Evolutionary conservation across 1,284 basidiomycete genomes (phyloP).

Genomic region (Cutaneotrichosporon cyanovorans): DNA sequence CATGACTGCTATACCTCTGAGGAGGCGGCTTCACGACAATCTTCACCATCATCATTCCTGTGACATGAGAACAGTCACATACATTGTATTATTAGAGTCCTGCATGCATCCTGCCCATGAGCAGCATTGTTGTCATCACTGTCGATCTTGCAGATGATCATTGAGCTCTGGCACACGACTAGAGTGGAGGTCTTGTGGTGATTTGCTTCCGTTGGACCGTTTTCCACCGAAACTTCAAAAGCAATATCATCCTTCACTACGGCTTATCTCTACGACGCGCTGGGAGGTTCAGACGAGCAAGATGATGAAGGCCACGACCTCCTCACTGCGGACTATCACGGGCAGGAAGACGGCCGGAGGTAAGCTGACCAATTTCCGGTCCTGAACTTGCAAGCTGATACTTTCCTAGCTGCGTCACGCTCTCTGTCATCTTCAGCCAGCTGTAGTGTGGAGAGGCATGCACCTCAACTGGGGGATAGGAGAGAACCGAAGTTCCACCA

Average conservation of each 20-base stretch:
- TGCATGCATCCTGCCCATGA: slow-evolving; percentile 10
- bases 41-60: background rate
- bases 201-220: slow-evolving; percentile 12
- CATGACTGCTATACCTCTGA: too few species aligned
- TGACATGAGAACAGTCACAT: too few species aligned
- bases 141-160: too few species aligned
- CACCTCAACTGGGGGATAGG: too few species aligned
- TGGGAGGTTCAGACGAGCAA: background rate
- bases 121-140: background rate
- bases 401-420: background rate
- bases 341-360: background rate
- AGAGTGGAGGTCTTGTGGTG: background rate
- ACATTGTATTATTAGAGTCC: slow-evolving; percentile 14
- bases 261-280: background rate
- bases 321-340: slow-evolving; percentile 5
- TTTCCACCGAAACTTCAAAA: slow-evolving; percentile 14
- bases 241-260: background rate
- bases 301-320: slow-evolving; percentile 12
- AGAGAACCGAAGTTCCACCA: background rate
- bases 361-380: too few species aligned
- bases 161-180: background rate
- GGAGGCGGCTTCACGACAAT: too few species aligned
- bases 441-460: too few species aligned
- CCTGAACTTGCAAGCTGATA: too few species aligned
- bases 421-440: background rate